Conservation (phyloP, 148 eudicot genomes). For the Vaccinium macrocarpon region DNA sequence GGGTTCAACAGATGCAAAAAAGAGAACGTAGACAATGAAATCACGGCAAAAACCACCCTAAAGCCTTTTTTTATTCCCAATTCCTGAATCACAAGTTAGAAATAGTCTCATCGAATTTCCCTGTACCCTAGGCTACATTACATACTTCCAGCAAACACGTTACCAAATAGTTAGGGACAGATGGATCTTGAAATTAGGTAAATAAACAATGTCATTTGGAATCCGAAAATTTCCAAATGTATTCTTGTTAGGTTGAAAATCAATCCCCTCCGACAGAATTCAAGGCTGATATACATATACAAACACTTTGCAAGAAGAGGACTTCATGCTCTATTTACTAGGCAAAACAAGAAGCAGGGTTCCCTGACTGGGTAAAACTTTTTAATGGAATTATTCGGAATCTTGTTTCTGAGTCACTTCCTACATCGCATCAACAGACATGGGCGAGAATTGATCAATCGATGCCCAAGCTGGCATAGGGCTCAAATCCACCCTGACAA, state of each 20-base stretch:
- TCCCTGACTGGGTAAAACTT: background rate
- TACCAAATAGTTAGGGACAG: background rate
- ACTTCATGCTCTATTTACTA: background rate
- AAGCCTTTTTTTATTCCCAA: too few species aligned
- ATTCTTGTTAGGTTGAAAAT: background rate
- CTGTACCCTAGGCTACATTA: background rate
- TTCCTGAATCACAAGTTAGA: too few species aligned
- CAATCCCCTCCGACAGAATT: constrained; percentile 8
- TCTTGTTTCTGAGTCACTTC: background rate
- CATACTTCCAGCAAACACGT: too few species aligned
- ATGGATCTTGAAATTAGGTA: background rate
- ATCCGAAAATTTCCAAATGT: too few species aligned
- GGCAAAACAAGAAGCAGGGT: constrained; percentile 10
- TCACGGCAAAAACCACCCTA: too few species aligned
- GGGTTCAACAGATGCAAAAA: too few species aligned
- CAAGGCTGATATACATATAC: background rate
- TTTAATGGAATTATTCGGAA: background rate
- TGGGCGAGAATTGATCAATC: constrained; percentile 38
- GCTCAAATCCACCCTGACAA: constrained; percentile 77
- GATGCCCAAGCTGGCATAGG: constrained; percentile 77
- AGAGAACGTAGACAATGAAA: too few species aligned
- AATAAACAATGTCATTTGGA: background rate
- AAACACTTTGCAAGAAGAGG: background rate
- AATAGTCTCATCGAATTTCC: background rate
- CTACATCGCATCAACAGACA: background rate